Base-by-base conservation (phyloP, 257 asterid genomes). In the Penstemon davidsonii region DNA sequence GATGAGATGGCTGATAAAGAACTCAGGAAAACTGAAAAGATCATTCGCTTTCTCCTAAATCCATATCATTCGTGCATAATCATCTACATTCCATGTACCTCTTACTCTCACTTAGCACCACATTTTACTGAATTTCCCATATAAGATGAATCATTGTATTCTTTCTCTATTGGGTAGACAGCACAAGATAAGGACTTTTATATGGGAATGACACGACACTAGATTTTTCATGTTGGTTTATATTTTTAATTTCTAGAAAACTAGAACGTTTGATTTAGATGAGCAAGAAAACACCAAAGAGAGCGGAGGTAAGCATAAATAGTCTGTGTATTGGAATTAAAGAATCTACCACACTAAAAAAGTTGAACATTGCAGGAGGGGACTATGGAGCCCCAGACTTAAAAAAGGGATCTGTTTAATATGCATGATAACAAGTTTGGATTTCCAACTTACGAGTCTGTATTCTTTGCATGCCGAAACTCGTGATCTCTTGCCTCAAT, bases 371-470 rank as follows among this genome's bases (percentile, higher is more conserved):
- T 42, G 10, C 39, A 50, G 51, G 36, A 52, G 50, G 42, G 38
- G 53, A 53, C 45, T 51, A 19, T 18, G 40, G 68, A 25, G 53
- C 42, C 49, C 44, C 5, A 54, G 12, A 7, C 64, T 44, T 39
- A 51, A 62, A 40, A 74, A 67, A 54, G 13, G 43, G 43, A 33
- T 52, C 53, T 6, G 11, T 38, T 50, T 13, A 12, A 37, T 54
- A 56, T 33, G 39, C 19, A 39, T 4, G 59, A 74, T 7, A 47
- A 38, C 36, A 52, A 49, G 33, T 62, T 25, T 11, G 8, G 47
- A 75, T 63, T 62, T 59, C 66, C 75, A 68, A 25, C 95, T 81
- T 79, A 91, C 98, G 55, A 55, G 60, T 73, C 77, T 56, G 51
- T 56, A 77, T 55, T 79, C 74, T 73, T 85, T 63, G 60, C 44